These are phyloP conservation scores for Quaeritorhiza haematococci DNA, from an alignment of 371 early-diverging fungal genomes.

Conservation along the genomic window DNA sequence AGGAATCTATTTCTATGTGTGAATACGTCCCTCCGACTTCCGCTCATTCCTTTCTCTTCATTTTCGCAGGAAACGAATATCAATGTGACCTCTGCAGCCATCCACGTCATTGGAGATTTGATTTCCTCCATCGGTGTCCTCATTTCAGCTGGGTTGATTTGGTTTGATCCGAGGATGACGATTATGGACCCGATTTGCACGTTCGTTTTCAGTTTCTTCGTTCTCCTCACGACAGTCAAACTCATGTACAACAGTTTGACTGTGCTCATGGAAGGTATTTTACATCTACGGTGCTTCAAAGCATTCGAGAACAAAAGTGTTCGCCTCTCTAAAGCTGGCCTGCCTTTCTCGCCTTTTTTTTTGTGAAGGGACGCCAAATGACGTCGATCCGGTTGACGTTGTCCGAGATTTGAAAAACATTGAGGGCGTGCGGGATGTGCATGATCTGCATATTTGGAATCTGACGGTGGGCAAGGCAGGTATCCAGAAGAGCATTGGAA, in stretches of 20 bases:
- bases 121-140: slow-evolving; percentile 83
- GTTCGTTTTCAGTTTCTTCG: slow-evolving; percentile 73
- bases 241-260: slow-evolving; percentile 55
- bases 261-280: slow-evolving; percentile 70
- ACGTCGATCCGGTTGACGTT: slow-evolving; percentile 61
- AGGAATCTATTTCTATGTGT: not conserved
- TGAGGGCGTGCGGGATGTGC: slow-evolving; percentile 58
- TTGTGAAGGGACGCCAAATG: slow-evolving; percentile 42
- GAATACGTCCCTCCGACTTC: no score
- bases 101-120: slow-evolving; percentile 84
- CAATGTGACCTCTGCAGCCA: slow-evolving; percentile 29
- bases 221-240: slow-evolving; percentile 65
- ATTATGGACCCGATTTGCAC: slow-evolving; percentile 86
- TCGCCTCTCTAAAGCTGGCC: no score
- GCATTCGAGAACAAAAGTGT: no score
- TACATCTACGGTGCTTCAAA: not conserved
- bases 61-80: slow-evolving; percentile 18
- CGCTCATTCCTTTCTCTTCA: not conserved
- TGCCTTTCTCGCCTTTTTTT: no score
- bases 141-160: slow-evolving; percentile 72
- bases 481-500: no score
- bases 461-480: slow-evolving; percentile 61
- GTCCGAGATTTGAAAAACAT: slow-evolving; percentile 37
- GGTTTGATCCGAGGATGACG: slow-evolving; percentile 57
- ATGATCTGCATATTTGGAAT: slow-evolving; percentile 71